These are phyloP conservation scores for Globisporangium emineosum DNA, from an alignment of 352 stramenopile genomes.

Conservation along the genomic window DNA sequence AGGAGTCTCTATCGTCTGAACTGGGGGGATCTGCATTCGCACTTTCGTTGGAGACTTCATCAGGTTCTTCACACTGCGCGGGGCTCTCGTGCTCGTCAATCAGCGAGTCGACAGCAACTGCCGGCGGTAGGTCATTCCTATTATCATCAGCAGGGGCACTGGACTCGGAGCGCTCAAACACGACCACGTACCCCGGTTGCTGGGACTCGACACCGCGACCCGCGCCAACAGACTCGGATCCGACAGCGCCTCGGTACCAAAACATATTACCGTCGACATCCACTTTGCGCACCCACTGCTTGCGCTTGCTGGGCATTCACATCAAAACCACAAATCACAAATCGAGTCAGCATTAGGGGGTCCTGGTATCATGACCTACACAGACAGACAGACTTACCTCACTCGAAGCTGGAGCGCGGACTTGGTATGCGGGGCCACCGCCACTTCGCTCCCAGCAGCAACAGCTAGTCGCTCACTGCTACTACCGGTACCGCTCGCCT, in stretches of 20 bases:
- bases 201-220: neutral
- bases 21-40: neutral
- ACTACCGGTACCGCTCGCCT: too few species aligned
- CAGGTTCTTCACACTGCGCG: neutral
- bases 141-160: neutral
- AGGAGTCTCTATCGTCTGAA: neutral
- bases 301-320: constrained; percentile 35
- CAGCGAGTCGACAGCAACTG: neutral
- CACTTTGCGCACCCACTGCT: constrained; percentile 45
- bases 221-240: constrained; percentile 4
- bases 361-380: too few species aligned
- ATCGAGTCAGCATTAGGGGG: neutral
- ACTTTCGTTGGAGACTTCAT: neutral
- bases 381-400: too few species aligned
- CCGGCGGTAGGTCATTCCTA: neutral
- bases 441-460: too few species aligned
- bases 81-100: neutral
- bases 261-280: neutral
- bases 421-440: too few species aligned
- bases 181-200: neutral
- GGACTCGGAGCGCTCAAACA: neutral
- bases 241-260: constrained; percentile 22
- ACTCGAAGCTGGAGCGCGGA: too few species aligned
- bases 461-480: too few species aligned
- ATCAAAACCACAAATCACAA: constrained; percentile 14